Conservation (phyloP, 768 basidiomycete species). For the Austroboletus festivus region DNA sequence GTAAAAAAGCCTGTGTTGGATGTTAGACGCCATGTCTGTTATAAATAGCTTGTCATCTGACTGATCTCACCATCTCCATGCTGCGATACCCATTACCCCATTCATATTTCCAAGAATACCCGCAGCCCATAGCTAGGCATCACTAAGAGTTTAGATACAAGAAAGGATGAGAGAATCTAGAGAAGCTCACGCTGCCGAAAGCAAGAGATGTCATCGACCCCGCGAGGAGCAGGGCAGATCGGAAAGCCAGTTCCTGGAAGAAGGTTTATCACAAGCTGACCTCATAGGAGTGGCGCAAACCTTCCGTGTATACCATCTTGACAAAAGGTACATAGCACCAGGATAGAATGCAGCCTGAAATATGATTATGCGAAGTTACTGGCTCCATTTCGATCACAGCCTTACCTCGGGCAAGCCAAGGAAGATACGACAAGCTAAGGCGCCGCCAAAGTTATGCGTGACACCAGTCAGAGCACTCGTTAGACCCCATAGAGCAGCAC, state of each 20-base stretch:
- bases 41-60: no score
- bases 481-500: slow-evolving; percentile 62
- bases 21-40: no score
- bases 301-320: slow-evolving; percentile 26
- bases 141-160: background rate
- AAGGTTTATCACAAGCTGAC: background rate
- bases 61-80: slow-evolving; percentile 61
- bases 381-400: background rate
- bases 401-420: slow-evolving; percentile 59
- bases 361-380: background rate
- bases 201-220: slow-evolving; percentile 62
- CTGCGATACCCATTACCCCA: slow-evolving; percentile 58
- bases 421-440: slow-evolving; percentile 55
- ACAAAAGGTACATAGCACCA: slow-evolving; percentile 41
- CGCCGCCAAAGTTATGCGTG: slow-evolving; percentile 52
- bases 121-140: slow-evolving; percentile 59
- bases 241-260: slow-evolving; percentile 58
- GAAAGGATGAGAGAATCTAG: background rate
- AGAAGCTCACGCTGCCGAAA: slow-evolving; percentile 51
- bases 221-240: slow-evolving; percentile 56
- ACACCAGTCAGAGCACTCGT: slow-evolving; percentile 63
- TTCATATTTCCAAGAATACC: slow-evolving; percentile 70
- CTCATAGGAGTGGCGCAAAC: background rate
- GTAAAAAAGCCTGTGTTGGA: background rate
- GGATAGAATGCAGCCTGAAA: slow-evolving; percentile 60